A percentile compares a stretch with the other conserved stretches of the same genome.
These are phyloP conservation scores for Citrullus amarus DNA, from an alignment of 306 rosid genomes.

Conservation along the genomic window DNA sequence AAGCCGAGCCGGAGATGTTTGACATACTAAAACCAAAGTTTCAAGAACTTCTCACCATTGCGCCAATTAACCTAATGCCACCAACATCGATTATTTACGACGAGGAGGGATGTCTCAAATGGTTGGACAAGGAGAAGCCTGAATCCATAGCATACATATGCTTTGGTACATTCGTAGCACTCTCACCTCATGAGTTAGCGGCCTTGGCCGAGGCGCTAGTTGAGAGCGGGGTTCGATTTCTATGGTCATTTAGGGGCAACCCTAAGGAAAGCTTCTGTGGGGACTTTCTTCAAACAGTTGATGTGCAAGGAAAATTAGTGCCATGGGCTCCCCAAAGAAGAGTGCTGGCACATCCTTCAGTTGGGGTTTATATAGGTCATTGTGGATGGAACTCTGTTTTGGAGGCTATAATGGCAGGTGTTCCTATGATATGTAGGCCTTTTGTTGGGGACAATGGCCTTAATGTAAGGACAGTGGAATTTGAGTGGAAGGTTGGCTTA, in stretches of 20 bases:
- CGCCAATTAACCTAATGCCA: background rate
- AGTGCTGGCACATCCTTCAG: slow-evolving; percentile 27
- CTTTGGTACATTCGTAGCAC: slow-evolving; percentile 34
- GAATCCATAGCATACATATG: slow-evolving; percentile 37
- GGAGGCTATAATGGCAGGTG: slow-evolving; percentile 45
- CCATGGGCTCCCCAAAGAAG: slow-evolving; percentile 53
- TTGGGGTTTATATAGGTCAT: slow-evolving; percentile 45
- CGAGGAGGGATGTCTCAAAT: slow-evolving; percentile 30
- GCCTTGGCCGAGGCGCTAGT: slow-evolving; percentile 42
- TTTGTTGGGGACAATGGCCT: slow-evolving; percentile 45
- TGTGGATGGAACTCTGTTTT: slow-evolving; percentile 55
- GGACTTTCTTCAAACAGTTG: background rate
- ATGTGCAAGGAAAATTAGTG: slow-evolving; percentile 33
- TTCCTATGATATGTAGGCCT: slow-evolving; percentile 54
- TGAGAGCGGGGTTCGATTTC: slow-evolving; percentile 27
- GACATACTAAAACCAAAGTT: background rate
- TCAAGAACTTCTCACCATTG: background rate
- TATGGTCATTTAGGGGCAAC: slow-evolving; percentile 55
- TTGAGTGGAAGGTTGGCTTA: slow-evolving; percentile 32
- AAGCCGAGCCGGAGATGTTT: background rate
- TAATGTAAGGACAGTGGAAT: slow-evolving; percentile 26
- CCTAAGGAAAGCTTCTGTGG: background rate
- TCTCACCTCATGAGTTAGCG: slow-evolving; percentile 33
- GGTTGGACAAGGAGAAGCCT: slow-evolving; percentile 30
- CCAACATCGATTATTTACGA: slow-evolving; percentile 7